Conservation (phyloP, 2,329 filamentous ascomycete genomes). For the Furcasterigmium sp. region DNA sequence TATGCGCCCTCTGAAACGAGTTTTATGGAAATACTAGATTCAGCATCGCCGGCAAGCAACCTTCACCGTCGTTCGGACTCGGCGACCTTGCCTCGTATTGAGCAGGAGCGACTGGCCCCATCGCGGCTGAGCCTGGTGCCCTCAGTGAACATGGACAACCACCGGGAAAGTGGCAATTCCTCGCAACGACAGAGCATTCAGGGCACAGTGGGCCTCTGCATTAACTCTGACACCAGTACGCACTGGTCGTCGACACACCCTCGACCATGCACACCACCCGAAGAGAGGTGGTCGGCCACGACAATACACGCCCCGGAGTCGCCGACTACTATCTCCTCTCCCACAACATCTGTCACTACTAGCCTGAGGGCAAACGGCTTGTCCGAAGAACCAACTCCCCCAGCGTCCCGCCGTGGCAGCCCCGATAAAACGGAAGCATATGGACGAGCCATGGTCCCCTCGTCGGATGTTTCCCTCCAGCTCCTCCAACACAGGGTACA, state of each 20-base stretch:
- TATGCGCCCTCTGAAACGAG: constrained; percentile 9
- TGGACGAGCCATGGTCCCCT: background rate
- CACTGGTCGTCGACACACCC: constrained; percentile 6
- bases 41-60: background rate
- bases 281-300: constrained; percentile 11
- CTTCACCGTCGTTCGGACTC: constrained; percentile 7
- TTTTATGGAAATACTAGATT: constrained; percentile 1
- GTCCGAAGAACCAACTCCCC: constrained; percentile 3
- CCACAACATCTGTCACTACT: background rate
- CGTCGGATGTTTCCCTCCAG: no score
- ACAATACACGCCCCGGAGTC: constrained; percentile 8
- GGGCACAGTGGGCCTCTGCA: constrained; percentile 5
- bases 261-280: background rate
- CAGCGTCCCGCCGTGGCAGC: background rate
- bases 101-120: constrained; percentile 7
- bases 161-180: no score
- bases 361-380: background rate
- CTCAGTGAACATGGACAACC: constrained; percentile 3
- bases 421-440: background rate
- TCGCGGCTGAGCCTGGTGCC: constrained; percentile 5
- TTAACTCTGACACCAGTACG: constrained; percentile 30
- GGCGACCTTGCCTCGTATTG: constrained; percentile 9
- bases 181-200: background rate
- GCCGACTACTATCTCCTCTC: constrained; percentile 2
- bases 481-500: no score